A percentile compares a stretch with the other conserved stretches of the same genome.
Evolutionary conservation across 768 basidiomycete genomes (phyloP).

Genomic region (Tremella mesenterica): DNA sequence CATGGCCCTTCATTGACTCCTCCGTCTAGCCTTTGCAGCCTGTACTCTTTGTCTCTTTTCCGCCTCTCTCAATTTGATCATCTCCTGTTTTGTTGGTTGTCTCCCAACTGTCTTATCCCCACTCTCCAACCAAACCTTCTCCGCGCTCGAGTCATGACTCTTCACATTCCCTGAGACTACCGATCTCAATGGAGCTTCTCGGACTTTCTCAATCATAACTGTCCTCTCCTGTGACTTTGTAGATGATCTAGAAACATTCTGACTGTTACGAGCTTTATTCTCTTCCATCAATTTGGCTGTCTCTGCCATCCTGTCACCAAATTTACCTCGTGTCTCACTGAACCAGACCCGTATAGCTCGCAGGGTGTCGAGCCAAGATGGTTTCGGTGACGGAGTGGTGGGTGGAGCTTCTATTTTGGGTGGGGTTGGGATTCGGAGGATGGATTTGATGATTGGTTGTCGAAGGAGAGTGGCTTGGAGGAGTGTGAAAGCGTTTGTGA

Average conservation of each 20-base stretch:
- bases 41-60: slow-evolving; percentile 6
- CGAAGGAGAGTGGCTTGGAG: slow-evolving; percentile 53
- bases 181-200: too few species aligned
- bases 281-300: slow-evolving; percentile 4
- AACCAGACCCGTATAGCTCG: slow-evolving; percentile 8
- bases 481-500: slow-evolving; percentile 52
- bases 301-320: not conserved
- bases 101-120: too few species aligned
- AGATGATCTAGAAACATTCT: too few species aligned
- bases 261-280: slow-evolving; percentile 6
- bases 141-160: too few species aligned
- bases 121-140: too few species aligned
- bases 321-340: slow-evolving; percentile 4
- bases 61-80: slow-evolving; percentile 6
- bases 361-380: slow-evolving; percentile 18
- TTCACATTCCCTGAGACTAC: too few species aligned
- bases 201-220: too few species aligned
- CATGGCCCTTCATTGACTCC: too few species aligned
- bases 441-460: slow-evolving; percentile 13
- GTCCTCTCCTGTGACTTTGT: too few species aligned
- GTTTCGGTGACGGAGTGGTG: slow-evolving; percentile 4
- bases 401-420: slow-evolving; percentile 13
- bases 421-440: slow-evolving; percentile 27
- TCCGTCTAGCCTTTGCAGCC: slow-evolving; percentile 10
- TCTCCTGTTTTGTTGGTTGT: too few species aligned